Conservation (phyloP, 1,284 basidiomycete species). For the Ceraceosorus bombacis region DNA sequence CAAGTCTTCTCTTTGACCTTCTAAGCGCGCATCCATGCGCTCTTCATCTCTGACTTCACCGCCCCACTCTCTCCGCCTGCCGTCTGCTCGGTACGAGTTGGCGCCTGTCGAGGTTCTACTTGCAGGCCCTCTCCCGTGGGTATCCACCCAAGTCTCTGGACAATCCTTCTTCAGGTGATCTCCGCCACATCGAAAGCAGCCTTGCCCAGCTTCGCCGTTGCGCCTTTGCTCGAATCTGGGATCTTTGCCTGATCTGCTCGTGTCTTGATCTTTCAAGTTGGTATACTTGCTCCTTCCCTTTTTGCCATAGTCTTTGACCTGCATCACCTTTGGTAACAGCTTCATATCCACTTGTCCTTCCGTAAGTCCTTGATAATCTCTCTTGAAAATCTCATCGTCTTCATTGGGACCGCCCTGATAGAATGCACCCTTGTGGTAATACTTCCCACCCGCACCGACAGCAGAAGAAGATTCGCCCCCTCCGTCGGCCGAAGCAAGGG, state of each 20-base stretch:
- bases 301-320: conserved; percentile 93
- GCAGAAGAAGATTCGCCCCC: no score
- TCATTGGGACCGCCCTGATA: conserved; percentile 64
- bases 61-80: no score
- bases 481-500: no score
- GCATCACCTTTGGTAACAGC: conserved; percentile 85
- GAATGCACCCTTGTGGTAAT: conserved; percentile 99
- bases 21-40: no score
- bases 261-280: conserved; percentile 89
- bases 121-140: no score
- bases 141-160: conserved; percentile 11
- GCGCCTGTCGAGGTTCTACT: no score
- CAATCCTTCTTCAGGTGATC: conserved; percentile 46
- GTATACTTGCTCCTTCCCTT: conserved; percentile 84
- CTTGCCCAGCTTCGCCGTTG: conserved; percentile 45
- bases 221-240: conserved; percentile 61
- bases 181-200: conserved; percentile 71
- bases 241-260: conserved; percentile 57
- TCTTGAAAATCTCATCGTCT: conserved; percentile 79
- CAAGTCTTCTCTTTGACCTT: no score
- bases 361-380: conserved; percentile 79
- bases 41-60: no score
- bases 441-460: conserved; percentile 55
- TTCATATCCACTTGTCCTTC: conserved; percentile 71
- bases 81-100: no score